Evolutionary conservation across 1,139 yeast genomes (phyloP), one percentile per base, ranked within the genome.

Genomic region (Ogataea hybrid): DNA sequence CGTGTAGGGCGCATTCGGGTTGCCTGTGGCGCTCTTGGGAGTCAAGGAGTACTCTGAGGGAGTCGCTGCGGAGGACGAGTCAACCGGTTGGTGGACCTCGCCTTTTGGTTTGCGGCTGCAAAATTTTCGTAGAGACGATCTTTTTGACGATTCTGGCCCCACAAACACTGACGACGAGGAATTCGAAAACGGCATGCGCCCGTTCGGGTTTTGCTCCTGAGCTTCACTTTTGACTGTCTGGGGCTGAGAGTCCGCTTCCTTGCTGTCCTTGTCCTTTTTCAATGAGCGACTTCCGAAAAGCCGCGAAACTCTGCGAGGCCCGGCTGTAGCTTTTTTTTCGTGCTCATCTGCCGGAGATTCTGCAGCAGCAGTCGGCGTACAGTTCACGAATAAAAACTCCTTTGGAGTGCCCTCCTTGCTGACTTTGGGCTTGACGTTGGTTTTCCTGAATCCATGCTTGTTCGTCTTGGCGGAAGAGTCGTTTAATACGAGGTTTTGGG

Each of bases 361-460:
- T 10, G 37, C 10, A 12, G 29, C 25, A 11, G 44, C 32, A 7
- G 57, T 28, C 39, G 61, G 48, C 16, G 54, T 44, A 47, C 58
- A 51, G 31, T 58, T 59, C 14, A 58, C 61, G 46, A 57, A 58
- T 14, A 55, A 42, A 37, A 57, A 58, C 41, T 57, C 60, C 25
- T 48, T 32, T 3, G 61, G 61, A 9, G 48, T 50, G 1, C 62
- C 62, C 30, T 56, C 53, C 42, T 57, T 54, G 34, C 43, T 53
- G 8, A 53, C 49, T 39, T 55, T 58, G 3, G 63, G 63, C 31
- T 59, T 56, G 15, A 54, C 42, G 16, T 50, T 51, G 9, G 52
- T 47, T 28, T 52, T 56, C 22, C 54, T 39, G 32, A 55, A 48
- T 1, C 61, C 60, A 25, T 54, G 49, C 36, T 53, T 55, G 27